Evolutionary conservation across 306 rosid species (phyloP), one percentile per base, ranked within the genome.

Genomic region (Fagus sylvatica): DNA sequence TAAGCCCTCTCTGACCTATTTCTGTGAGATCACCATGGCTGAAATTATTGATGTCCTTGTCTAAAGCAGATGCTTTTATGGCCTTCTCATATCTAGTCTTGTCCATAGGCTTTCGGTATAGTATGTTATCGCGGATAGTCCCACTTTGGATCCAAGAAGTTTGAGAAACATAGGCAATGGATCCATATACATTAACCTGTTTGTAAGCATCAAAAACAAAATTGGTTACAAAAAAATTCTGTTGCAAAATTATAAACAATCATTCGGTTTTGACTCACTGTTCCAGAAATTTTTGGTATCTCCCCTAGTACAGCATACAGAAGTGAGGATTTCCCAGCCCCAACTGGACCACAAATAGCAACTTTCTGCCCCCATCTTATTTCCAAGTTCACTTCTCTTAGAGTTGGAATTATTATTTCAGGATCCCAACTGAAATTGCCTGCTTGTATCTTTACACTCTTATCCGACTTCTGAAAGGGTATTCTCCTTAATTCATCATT

Each of bases 101-200:
- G 30, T 89, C 90, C 98, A 91, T 91, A 77, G 90, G 70, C 83
- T 80, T 93, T 53, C 98, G 88, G 12, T 83, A 89, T 56, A 91
- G 94, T 85, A 93, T 87, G 82, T 93, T 91, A 11, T 88, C 94
- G 0, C 71, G 89, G 57, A 93, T 72, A 12, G 98, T 93, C 76
- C 98, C 98, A 36, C 98, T 91, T 53, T 93, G 98, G 30, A 91
- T 93, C 98, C 98, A 93, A 55, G 98, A 74, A 67, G 75, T 75
- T 76, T 93, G 98, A 77, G 98, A 82, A 80, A 93, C 96, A 70
- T 93, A 89, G 12, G 96, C 98, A 34, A 89, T 60, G 17, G 80
- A 86, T 54, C 96, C 93, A 74, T 30, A 46, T 1, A 87, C 90
- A 13, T 84, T 83, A 53, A 93, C 93, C 96, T 93, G 84, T 48